Evolutionary conservation across 768 basidiomycete species (phyloP), one percentile per base, ranked within the genome.

Genomic region (Tylopilus plumbeoviolaceoides): DNA sequence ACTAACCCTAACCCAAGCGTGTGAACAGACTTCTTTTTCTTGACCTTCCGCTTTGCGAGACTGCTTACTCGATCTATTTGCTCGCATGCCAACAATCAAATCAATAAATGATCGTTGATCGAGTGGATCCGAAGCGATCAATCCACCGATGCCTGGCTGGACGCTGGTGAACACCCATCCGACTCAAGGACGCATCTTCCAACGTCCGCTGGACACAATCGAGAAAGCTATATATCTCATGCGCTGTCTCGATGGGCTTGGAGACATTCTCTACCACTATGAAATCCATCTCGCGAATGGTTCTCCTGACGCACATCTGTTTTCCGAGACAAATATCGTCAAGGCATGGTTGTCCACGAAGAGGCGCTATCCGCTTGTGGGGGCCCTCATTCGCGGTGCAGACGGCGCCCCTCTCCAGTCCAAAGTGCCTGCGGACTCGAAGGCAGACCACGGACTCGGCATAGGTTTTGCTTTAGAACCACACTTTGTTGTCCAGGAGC

Each of bases 271-370:
- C 17, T 71, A 71, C 23, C 67, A 71, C 33, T 56, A 70, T 5
- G 48, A 54, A 15, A 21, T 61, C n/a, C 53, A 61, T 23, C 23
- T 23, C 63, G 67, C 44, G 50, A 77, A 23, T 51, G 71, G 51
- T 38, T 4, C 30, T n/a, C 70, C 9, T 23, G 61, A 50, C 54
- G 44, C 51, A 55, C n/a, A 50, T 67, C 41, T 62, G 40, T 66
- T 70, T 50, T 57, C 63, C n/a, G 49, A 61, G 4, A 56, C 59
- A 20, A 79, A 75, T 54, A 59, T 83, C 31, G 35, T 42, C 1
- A 64, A 67, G 21, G 69, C 77, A 2, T 83, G 80, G 81, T 31
- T 66, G 27, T 59, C 70, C 14, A 61, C 79, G 23, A 83, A 84
- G 61, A 66, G 63, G 30, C 71, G 68, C 31, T 80, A 71, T 54